Conservation (phyloP, 257 asterid genomes). For the Fraxinus excelsior region DNA sequence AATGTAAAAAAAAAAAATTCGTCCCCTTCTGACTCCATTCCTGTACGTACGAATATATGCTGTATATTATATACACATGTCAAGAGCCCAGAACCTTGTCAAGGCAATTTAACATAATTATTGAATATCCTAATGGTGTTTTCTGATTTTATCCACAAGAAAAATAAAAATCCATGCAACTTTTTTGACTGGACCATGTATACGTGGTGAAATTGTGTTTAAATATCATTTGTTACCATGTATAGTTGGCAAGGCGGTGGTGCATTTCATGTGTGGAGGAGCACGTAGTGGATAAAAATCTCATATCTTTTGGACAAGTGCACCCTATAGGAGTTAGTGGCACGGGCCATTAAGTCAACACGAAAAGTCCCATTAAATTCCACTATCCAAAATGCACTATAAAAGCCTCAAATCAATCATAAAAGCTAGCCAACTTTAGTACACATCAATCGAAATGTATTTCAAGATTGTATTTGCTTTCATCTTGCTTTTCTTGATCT, state of each 20-base stretch:
- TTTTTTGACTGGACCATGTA: conserved; percentile 28
- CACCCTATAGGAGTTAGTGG: conserved; percentile 22
- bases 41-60: too few species aligned
- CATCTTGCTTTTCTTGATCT: conserved; percentile 29
- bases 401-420: conserved; percentile 27
- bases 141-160: neutral
- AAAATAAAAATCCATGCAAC: neutral
- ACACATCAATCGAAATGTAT: conserved; percentile 22
- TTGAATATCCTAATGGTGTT: neutral
- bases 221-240: conserved; percentile 20
- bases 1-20: too few species aligned
- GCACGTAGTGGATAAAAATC: conserved; percentile 25
- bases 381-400: conserved; percentile 23
- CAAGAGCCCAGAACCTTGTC: neutral
- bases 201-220: conserved; percentile 26
- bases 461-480: conserved; percentile 18
- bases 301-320: conserved; percentile 29
- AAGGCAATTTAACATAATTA: neutral
- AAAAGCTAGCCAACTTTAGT: conserved; percentile 3
- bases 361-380: conserved; percentile 24
- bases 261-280: conserved; percentile 43
- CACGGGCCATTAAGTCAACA: conserved; percentile 20
- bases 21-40: too few species aligned
- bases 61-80: neutral
- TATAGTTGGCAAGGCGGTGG: conserved; percentile 35